Base-by-base conservation (phyloP, 2,329 filamentous ascomycete species). In the Xenoacremonium recifei region DNA sequence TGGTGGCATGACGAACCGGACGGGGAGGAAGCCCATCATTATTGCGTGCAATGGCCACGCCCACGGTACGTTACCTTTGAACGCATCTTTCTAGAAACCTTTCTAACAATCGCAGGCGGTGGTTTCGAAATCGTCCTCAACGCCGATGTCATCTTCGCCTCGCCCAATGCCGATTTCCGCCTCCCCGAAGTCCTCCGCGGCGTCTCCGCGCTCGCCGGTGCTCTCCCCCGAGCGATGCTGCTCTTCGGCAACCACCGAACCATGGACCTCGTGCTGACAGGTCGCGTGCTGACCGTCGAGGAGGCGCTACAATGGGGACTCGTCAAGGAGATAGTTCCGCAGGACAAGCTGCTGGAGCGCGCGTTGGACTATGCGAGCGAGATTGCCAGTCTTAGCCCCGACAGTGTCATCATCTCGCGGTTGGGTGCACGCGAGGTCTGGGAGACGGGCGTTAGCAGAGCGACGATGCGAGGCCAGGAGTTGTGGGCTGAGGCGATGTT, bases 151-250 rank as follows among this genome's bases (percentile, higher is more conserved):
- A 72, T 80, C n/a, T 63, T 83, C 21, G 76, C 77, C 4, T 69
- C 73, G 0, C 61, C 67, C 0, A 67, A 63, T 20, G 77, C 78
- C 1, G 69, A 66, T 4, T 81, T 84, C 48, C 67, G 72, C 4
- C 64, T 83, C 0, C 79, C 79, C 0, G 80, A 83, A 57, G 75
- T 78, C 6, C 71, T 75, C 23, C 69, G 77, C 19, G 80, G 80
- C 3, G 76, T 82, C 3, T 74, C 74, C 2, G 76, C 79, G 5
- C 66, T 79, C 1, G 77, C 77, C 0, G 80, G 80, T 21, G 77
- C 72, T 5, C 59, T 83, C 3, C 76, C 79, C 9, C 71, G 79
- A 68, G 52, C 53, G 4, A 62, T 63, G 59, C 40, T 59, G 12
- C 53, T 62, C 3, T 62, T 64, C 17, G 61, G 62, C 5, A 61